Conservation (phyloP, 306 rosid species). For the Heteromeles arbutifolia region DNA sequence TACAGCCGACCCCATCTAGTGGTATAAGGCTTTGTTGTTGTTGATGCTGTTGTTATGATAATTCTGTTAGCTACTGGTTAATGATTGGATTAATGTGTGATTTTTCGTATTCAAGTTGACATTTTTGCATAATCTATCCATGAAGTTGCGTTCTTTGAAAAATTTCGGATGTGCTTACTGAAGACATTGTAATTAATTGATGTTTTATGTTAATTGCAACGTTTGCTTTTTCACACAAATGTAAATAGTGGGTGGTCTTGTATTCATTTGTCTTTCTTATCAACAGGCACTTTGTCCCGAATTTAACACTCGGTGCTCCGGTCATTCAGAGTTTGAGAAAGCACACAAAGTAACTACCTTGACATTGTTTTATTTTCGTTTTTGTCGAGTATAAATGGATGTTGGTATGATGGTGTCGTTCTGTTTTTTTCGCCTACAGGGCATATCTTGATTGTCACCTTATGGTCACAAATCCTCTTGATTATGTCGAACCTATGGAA, state of each 20-base stretch:
- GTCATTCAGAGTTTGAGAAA: slow-evolving; percentile 89
- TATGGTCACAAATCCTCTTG: slow-evolving; percentile 92
- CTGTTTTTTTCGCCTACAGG: slow-evolving; percentile 31
- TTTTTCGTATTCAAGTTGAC: not conserved
- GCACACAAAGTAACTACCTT: slow-evolving; percentile 63
- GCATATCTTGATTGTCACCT: slow-evolving; percentile 97
- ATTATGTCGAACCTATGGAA: slow-evolving; percentile 76
- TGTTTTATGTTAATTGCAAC: not conserved
- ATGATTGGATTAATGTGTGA: not conserved
- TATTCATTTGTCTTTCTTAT: not conserved
- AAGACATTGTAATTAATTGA: not conserved
- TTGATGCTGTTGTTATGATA: too few relatives aligned
- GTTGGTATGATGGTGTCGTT: not conserved
- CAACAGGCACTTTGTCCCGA: slow-evolving; percentile 84
- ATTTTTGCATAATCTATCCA: not conserved
- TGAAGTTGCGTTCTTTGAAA: slow-evolving; percentile 6
- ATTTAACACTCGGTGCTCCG: slow-evolving; percentile 92
- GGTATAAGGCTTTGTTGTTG: too few relatives aligned
- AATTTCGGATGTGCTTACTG: slow-evolving; percentile 1
- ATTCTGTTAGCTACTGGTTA: not conserved
- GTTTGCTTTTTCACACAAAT: not conserved
- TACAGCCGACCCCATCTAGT: too few relatives aligned
- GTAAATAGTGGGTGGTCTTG: not conserved
- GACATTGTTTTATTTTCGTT: not conserved
- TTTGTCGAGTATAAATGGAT: slow-evolving; percentile 1